phyloP scores from a whole-genome alignment of 2,329 filamentous ascomycete species.

The Fusarium beomiforme region DNA sequence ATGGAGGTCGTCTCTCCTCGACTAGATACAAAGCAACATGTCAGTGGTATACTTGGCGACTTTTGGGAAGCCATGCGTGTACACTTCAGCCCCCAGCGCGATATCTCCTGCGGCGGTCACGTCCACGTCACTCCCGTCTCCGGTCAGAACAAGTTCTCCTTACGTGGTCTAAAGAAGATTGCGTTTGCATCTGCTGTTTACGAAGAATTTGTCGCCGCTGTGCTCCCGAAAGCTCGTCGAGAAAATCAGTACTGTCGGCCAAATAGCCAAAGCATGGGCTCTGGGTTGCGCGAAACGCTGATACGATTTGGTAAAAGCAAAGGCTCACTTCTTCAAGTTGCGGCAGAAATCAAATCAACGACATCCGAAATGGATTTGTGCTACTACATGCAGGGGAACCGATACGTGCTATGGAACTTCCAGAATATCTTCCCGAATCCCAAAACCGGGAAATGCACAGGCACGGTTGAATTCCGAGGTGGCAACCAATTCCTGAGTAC shows the following conservation, averaged over 20 bases:
- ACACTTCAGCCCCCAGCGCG: conserved; percentile 51
- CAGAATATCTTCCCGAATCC: conserved; percentile 52
- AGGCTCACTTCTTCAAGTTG: conserved; percentile 42
- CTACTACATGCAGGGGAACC: conserved; percentile 52
- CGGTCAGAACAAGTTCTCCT: conserved; percentile 48
- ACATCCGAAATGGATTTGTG: conserved; percentile 46
- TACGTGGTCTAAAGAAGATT: conserved; percentile 49
- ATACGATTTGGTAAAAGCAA: conserved; percentile 42
- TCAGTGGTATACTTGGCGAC: conserved; percentile 49
- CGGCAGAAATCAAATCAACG: conserved; percentile 42
- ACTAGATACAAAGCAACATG: conserved; percentile 48
- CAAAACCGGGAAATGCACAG: conserved; percentile 50
- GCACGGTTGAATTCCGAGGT: conserved; percentile 53
- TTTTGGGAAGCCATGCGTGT: conserved; percentile 56
- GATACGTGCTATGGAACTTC: conserved; percentile 55
- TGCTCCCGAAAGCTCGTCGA: conserved; percentile 47
- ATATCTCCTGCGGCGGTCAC: conserved; percentile 51
- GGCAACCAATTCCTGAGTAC: conserved; percentile 53
- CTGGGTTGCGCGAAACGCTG: conserved; percentile 45
- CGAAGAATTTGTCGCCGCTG: conserved; percentile 48
- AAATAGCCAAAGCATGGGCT: conserved; percentile 47
- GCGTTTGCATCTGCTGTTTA: conserved; percentile 50
- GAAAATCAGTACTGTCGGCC: conserved; percentile 50
- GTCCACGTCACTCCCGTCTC: conserved; percentile 52
- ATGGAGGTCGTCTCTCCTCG: conserved; percentile 55